Conservation (phyloP, 768 basidiomycete genomes). For the Pisolithus orientalis region DNA sequence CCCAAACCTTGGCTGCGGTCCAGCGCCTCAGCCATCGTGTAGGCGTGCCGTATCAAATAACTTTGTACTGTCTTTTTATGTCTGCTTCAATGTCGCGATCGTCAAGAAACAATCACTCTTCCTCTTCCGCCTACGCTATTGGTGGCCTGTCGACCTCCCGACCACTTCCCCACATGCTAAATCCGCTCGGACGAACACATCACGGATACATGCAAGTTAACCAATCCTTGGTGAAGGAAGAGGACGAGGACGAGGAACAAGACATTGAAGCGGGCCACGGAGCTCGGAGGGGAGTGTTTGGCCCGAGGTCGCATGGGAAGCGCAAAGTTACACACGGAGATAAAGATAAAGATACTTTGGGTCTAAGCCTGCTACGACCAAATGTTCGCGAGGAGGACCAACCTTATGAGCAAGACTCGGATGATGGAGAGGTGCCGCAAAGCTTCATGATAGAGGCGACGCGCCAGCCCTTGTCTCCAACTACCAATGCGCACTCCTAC, state of each 20-base stretch:
- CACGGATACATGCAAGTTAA: conserved; percentile 72
- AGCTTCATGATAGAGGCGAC: conserved; percentile 80
- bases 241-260: conserved; percentile 41
- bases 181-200: conserved; percentile 69
- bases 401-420: conserved; percentile 52
- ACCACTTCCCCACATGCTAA: conserved; percentile 77
- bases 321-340: conserved; percentile 51
- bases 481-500: conserved; percentile 16
- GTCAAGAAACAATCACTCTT: conserved; percentile 15
- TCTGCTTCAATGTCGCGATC: conserved; percentile 11
- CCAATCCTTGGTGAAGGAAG: conserved; percentile 69
- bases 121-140: conserved; percentile 25
- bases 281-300: conserved; percentile 30
- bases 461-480: conserved; percentile 30
- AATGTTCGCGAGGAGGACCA: conserved; percentile 68
- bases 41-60: not conserved
- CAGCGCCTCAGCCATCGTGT: too few species aligned
- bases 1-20: too few species aligned
- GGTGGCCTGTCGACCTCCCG: conserved; percentile 49
- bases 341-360: conserved; percentile 33
- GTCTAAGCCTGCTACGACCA: conserved; percentile 56
- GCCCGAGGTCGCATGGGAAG: conserved; percentile 38
- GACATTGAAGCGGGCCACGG: conserved; percentile 59
- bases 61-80: conserved; percentile 2
- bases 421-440: conserved; percentile 81